Evolutionary conservation across 2,329 filamentous ascomycete genomes (phyloP).

Genomic region (Zarea fungicola): DNA sequence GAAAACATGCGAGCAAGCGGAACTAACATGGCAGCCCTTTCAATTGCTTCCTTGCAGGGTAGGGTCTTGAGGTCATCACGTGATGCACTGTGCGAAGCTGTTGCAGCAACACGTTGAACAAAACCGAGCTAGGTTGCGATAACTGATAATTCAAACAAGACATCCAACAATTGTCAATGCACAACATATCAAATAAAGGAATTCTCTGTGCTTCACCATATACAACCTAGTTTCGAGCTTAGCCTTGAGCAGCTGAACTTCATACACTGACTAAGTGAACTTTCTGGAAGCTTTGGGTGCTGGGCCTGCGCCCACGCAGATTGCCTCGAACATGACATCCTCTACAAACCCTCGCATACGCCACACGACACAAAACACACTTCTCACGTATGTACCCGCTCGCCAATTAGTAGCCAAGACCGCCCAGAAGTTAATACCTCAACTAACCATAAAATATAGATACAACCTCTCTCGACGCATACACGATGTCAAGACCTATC

Average conservation of each 20-base stretch:
- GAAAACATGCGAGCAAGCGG: no score
- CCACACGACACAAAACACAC: constrained; percentile 44
- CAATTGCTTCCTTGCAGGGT: not conserved
- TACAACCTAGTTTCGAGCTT: not conserved
- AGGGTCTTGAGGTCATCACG: not conserved
- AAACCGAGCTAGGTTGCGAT: constrained; percentile 1
- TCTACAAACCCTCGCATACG: constrained; percentile 35
- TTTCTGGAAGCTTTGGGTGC: not conserved
- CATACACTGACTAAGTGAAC: not conserved
- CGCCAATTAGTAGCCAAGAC: not conserved
- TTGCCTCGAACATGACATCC: constrained; percentile 27
- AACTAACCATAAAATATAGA: constrained; percentile 37
- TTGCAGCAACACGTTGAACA: constrained; percentile 5
- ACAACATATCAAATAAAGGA: not conserved
- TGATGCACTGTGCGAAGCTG: constrained; percentile 1
- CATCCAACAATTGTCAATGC: not conserved
- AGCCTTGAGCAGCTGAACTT: no score
- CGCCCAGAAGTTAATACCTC: no score
- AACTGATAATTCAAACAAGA: not conserved
- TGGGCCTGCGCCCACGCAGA: constrained; percentile 9
- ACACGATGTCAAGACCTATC: constrained; percentile 56
- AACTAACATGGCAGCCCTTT: no score
- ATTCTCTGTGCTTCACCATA: not conserved
- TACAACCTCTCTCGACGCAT: constrained; percentile 55
- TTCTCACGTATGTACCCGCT: constrained; percentile 37